Evolutionary conservation across 2,329 filamentous ascomycete genomes (phyloP).

Genomic region (Pseudovirgaria hyperparasitica): DNA sequence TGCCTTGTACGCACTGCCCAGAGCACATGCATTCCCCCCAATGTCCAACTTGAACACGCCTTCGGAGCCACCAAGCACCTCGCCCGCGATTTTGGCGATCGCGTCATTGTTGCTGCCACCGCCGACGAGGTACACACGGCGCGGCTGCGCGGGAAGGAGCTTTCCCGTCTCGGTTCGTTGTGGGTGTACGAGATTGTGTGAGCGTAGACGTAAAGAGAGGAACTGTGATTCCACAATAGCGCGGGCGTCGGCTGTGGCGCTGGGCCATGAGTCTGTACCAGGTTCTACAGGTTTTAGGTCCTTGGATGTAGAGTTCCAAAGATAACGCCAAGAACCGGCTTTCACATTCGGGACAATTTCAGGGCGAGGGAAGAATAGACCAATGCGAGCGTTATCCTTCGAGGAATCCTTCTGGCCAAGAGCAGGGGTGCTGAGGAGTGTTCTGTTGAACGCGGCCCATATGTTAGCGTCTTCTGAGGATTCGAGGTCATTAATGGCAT

Average conservation of each 20-base stretch:
- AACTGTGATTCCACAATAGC: constrained; percentile 91
- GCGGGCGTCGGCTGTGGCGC: constrained; percentile 58
- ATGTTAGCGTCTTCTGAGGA: constrained; percentile 30
- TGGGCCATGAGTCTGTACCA: constrained; percentile 36
- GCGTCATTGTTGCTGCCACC: constrained; percentile 83
- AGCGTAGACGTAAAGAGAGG: constrained; percentile 78
- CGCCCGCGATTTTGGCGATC: constrained; percentile 71
- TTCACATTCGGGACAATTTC: constrained; percentile 91
- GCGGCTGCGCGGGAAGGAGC: constrained; percentile 65
- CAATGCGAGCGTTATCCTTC: constrained; percentile 59
- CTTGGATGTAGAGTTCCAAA: constrained; percentile 39
- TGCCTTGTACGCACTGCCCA: constrained; percentile 92
- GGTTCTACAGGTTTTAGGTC: constrained; percentile 31
- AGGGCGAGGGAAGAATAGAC: constrained; percentile 87
- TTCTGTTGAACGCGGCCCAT: constrained; percentile 73
- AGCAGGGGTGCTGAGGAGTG: constrained; percentile 53
- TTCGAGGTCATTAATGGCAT: constrained; percentile 52
- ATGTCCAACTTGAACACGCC: constrained; percentile 91
- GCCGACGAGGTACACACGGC: constrained; percentile 86
- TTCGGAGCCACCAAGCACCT: constrained; percentile 78
- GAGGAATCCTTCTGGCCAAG: constrained; percentile 45
- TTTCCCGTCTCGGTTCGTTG: constrained; percentile 27
- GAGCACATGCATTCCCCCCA: constrained; percentile 85
- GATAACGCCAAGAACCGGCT: constrained; percentile 78
- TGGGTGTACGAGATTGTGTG: constrained; percentile 54